Conservation (phyloP, 495 filamentous ascomycete species). For the Elasticomyces elasticus region DNA sequence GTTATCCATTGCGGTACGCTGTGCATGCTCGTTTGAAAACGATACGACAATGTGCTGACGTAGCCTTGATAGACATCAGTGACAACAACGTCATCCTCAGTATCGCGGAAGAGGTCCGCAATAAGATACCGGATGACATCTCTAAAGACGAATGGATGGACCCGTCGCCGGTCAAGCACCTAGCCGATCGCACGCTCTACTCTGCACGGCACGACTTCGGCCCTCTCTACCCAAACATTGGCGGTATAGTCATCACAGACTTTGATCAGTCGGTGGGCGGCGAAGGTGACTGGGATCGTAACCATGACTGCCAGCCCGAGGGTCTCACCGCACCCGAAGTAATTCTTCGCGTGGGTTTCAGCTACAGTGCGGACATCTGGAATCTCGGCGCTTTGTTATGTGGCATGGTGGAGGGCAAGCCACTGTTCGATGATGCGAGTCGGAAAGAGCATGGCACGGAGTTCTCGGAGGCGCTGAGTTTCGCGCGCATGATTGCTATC, state of each 20-base stretch:
- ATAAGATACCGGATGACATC: neutral
- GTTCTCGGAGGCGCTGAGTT: neutral
- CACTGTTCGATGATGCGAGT: neutral
- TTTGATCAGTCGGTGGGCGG: conserved; percentile 2
- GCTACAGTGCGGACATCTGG: conserved; percentile 19
- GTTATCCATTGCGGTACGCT: conserved; percentile 10
- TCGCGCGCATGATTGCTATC: neutral
- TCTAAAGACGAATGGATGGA: neutral
- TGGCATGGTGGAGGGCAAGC: neutral
- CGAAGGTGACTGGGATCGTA: neutral
- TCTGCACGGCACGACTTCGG: conserved; percentile 6
- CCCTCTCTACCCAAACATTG: neutral
- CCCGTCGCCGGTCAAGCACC: neutral
- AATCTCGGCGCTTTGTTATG: conserved; percentile 9
- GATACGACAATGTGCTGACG: neutral
- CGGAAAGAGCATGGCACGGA: neutral
- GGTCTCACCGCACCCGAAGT: conserved; percentile 13
- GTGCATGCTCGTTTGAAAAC: neutral
- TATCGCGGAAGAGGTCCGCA: neutral
- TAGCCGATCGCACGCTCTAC: conserved; percentile 10
- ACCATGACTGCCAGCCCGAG: conserved; percentile 2
- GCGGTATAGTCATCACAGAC: neutral
- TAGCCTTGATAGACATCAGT: neutral
- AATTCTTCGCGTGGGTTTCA: conserved; percentile 8
- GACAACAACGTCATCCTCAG: neutral